Conservation (phyloP, 768 basidiomycete species). For the Russula sp. region DNA sequence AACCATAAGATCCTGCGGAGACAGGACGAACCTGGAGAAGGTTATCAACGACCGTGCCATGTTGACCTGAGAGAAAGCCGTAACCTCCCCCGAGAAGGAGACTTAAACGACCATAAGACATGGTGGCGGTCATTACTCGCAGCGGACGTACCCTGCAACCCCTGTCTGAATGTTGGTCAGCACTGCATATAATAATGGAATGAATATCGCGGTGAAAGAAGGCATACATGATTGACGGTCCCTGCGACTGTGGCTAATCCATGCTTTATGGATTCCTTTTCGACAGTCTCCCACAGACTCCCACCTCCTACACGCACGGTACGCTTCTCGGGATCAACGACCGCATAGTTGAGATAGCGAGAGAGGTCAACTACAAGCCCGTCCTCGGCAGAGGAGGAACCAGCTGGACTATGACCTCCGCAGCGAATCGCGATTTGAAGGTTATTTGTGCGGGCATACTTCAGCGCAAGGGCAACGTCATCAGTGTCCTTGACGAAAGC, state of each 20-base stretch:
- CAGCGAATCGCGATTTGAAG: slow-evolving; percentile 41
- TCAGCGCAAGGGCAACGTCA: slow-evolving; percentile 37
- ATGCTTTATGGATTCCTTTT: slow-evolving; percentile 38
- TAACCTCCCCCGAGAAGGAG: slow-evolving; percentile 50
- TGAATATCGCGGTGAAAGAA: not conserved
- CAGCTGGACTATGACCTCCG: slow-evolving; percentile 44
- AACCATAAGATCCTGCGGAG: slow-evolving; percentile 23
- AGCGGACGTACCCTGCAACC: slow-evolving; percentile 41
- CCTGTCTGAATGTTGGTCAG: slow-evolving; percentile 35
- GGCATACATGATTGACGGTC: slow-evolving; percentile 44
- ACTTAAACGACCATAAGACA: slow-evolving; percentile 27
- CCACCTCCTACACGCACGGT: slow-evolving; percentile 44
- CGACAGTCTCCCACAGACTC: slow-evolving; percentile 42
- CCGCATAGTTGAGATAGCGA: slow-evolving; percentile 35
- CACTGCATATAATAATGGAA: too few relatives aligned
- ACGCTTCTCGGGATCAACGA: slow-evolving; percentile 36
- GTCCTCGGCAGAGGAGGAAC: slow-evolving; percentile 40
- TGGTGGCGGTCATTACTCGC: not conserved
- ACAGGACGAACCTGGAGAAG: slow-evolving; percentile 30
- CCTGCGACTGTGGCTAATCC: slow-evolving; percentile 46
- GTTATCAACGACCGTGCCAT: slow-evolving; percentile 46
- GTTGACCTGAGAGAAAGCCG: slow-evolving; percentile 41
- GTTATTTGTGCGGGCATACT: slow-evolving; percentile 32
- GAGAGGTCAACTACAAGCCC: slow-evolving; percentile 49
- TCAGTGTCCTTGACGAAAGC: slow-evolving; percentile 39